A percentile compares a stretch with the other conserved stretches of the same genome.
phyloP scores from a whole-genome alignment of 2,329 filamentous ascomycete genomes.

The Biscogniauxia mediterranea region DNA sequence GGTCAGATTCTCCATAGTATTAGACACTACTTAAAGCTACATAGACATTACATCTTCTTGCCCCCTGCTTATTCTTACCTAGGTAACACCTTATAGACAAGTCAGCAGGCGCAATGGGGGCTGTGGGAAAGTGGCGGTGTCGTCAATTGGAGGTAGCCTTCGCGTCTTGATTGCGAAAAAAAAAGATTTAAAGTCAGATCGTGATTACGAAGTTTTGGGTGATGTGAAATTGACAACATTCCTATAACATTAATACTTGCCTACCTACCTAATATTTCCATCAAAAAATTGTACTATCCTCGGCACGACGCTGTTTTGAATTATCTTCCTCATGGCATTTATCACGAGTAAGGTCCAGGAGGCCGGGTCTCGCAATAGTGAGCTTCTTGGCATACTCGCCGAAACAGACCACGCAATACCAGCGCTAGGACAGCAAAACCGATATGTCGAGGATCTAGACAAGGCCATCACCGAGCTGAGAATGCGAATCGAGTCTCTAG shows the following conservation, averaged over 20 bases:
- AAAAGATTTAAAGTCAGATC: neutral
- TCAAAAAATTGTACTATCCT: no score
- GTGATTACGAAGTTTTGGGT: neutral
- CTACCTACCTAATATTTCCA: no score
- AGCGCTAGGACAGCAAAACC: slow-evolving; percentile 43
- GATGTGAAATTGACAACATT: no score
- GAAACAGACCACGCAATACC: slow-evolving; percentile 49
- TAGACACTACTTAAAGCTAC: no score
- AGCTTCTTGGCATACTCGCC: slow-evolving; percentile 45
- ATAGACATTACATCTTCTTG: no score
- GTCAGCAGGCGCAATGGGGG: no score
- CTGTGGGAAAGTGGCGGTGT: neutral
- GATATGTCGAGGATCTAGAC: slow-evolving; percentile 46
- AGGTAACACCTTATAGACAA: no score
- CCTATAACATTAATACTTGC: no score
- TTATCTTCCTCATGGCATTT: slow-evolving; percentile 17
- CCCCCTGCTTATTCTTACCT: no score
- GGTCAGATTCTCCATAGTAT: no score
- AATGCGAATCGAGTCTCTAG: slow-evolving; percentile 39
- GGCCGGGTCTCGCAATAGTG: slow-evolving; percentile 39
- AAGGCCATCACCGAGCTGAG: slow-evolving; percentile 37
- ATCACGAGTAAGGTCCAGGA: slow-evolving; percentile 38
- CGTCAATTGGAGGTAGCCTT: neutral
- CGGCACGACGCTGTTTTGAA: neutral
- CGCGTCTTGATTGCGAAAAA: neutral